Percentiles rank a stretch among this genome's conserved stretches.
Conservation (phyloP, 2,329 filamentous ascomycete species). For the Teratosphaeria zuluensis region DNA sequence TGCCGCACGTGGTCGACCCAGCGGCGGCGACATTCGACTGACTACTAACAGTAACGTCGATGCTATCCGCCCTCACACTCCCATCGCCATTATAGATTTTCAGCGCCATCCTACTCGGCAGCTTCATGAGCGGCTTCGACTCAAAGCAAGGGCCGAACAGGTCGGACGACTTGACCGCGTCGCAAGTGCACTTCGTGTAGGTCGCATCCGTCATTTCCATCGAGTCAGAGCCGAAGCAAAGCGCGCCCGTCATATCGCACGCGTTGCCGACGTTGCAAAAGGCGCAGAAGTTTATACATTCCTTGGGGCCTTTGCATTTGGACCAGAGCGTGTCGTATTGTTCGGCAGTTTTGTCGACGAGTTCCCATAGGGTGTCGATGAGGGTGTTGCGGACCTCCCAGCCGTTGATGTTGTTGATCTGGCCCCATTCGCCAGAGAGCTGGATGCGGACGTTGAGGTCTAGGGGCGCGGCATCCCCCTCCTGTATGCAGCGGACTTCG, state of each 20-base stretch:
- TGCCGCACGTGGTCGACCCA: background rate
- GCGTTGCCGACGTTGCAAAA: background rate
- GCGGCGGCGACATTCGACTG: background rate
- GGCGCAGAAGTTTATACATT: background rate
- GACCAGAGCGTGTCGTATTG: background rate
- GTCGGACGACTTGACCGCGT: background rate
- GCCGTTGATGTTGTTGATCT: background rate
- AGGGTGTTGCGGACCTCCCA: background rate
- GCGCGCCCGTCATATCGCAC: background rate
- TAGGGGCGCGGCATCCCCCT: background rate
- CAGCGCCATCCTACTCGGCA: background rate
- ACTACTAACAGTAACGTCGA: background rate
- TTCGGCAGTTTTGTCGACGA: background rate
- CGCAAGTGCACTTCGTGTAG: background rate
- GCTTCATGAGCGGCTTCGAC: background rate
- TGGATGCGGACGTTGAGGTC: background rate
- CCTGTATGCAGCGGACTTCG: background rate
- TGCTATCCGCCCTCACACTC: background rate
- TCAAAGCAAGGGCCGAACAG: background rate
- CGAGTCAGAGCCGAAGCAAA: background rate
- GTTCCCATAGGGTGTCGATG: background rate
- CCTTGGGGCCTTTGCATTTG: background rate
- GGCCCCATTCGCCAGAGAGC: background rate
- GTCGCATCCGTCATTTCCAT: no score
- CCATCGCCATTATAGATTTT: background rate